Base-by-base conservation (phyloP, 192 early-diverging fungal species). In the Backusella westeae region DNA sequence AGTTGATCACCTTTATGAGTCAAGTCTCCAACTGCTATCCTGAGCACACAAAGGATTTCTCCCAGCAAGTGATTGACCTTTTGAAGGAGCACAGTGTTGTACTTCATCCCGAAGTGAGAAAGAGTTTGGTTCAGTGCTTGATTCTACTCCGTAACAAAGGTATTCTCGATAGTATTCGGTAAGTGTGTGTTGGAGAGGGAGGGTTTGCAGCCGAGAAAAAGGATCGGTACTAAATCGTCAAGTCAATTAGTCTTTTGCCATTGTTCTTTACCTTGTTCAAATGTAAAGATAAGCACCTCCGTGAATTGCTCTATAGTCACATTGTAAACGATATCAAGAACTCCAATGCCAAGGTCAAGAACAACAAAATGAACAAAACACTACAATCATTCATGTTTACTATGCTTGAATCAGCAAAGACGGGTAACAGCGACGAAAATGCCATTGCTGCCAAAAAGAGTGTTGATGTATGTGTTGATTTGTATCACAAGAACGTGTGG, bases 361-460 rank as follows among this genome's bases (percentile, higher is more conserved):
- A 99, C 89, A 97, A 98, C 90, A 95, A 94, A 82, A 86, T 99
- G 67, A 99, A 99, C 91, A 98, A 97, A 81, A 91, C 93, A 21
- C 86, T 99, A 53, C 98, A 99, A 86, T 94, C 93, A 71, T 98
- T 94, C 77, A 99, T 99, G 97, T 99, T 96, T 83, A 97, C 92
- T 67, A 96, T 99, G 91, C 85, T 98, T 23, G 92, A 90, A 52
- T 86, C 88, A 44, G 88, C 91, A 15, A 89, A 90, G 52, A 83
- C 88, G 1, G 88, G 89, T 44, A 90, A 89, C 78, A 88, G 86
- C 76, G 78, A 83, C 35, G 92, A 93, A 75, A 90, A 91, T 63
- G 90, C 91, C 59, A 91, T 97, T 81, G 97, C 97, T n/a, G 97
- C 97, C 34, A 95, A 96, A 77, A 95, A 96, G 80, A 97, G 94